These are phyloP conservation scores for Phaseolus lunatus DNA, from an alignment of 306 rosid species.

Conservation along the genomic window DNA sequence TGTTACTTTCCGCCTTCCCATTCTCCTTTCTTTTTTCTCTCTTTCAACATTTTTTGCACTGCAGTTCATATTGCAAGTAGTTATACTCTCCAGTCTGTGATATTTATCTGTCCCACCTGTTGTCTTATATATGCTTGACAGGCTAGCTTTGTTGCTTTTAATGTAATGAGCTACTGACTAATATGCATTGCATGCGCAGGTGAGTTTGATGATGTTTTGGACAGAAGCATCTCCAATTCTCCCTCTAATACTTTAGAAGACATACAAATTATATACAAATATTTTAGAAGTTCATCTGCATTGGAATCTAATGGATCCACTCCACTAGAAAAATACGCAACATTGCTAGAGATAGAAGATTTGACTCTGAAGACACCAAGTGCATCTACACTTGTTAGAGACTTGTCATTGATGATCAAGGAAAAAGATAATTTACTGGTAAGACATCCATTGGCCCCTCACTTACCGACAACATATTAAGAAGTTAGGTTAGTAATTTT, in stretches of 20 bases:
- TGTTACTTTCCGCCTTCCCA: neutral
- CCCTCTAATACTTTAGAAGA: conserved; percentile 64
- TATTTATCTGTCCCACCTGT: conserved; percentile 8
- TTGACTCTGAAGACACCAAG: conserved; percentile 86
- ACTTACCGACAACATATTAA: neutral
- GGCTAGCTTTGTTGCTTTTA: conserved; percentile 21
- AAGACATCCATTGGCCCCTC: conserved; percentile 29
- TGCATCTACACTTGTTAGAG: conserved; percentile 68
- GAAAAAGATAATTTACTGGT: conserved; percentile 82
- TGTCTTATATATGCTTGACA: conserved; percentile 5
- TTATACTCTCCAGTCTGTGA: neutral
- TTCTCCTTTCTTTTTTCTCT: neutral
- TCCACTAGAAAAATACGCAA: conserved; percentile 55
- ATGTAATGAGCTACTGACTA: conserved; percentile 8
- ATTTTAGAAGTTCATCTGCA: conserved; percentile 48
- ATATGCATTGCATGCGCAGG: conserved; percentile 59
- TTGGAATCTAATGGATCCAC: conserved; percentile 77
- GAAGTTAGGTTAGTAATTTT: neutral
- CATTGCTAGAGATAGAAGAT: conserved; percentile 72
- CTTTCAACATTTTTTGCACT: neutral
- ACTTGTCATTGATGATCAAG: conserved; percentile 67
- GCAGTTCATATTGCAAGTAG: conserved; percentile 17
- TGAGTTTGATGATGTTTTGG: conserved; percentile 90
- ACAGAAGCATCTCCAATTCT: conserved; percentile 56
- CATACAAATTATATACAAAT: conserved; percentile 62